Evolutionary conservation across 306 rosid species (phyloP).

Genomic region (Acmispon strigosus): DNA sequence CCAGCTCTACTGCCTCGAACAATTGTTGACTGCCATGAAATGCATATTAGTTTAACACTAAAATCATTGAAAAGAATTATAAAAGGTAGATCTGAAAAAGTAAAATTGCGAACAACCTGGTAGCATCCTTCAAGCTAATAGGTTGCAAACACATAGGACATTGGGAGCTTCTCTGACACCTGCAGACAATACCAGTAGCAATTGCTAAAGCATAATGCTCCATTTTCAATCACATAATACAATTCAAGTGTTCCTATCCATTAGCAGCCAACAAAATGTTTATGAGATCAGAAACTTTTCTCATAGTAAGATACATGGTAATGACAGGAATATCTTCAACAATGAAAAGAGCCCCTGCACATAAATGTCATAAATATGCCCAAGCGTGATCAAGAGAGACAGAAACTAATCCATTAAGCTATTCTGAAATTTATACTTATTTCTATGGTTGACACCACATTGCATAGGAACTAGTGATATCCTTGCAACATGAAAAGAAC

Average conservation of each 20-base stretch:
- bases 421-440: neutral
- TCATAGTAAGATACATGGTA: neutral
- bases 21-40: slow-evolving; percentile 70
- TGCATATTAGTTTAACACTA: slow-evolving; percentile 2
- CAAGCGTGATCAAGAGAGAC: neutral
- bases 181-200: slow-evolving; percentile 11
- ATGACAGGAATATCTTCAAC: neutral
- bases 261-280: neutral
- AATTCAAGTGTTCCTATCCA: neutral
- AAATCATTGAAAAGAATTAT: neutral
- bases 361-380: neutral
- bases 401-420: neutral
- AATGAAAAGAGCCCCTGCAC: neutral
- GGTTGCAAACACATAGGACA: slow-evolving; percentile 91
- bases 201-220: neutral
- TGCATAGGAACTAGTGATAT: neutral
- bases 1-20: slow-evolving; percentile 66
- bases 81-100: neutral
- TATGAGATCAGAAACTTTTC: neutral
- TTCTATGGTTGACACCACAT: neutral
- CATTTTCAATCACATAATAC: neutral
- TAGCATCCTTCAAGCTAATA: slow-evolving; percentile 67
- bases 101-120: slow-evolving; percentile 41
- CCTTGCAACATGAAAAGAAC: neutral
- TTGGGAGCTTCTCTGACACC: slow-evolving; percentile 87